These are phyloP conservation scores for Clonostachys chloroleuca DNA, from an alignment of 2,329 filamentous ascomycete genomes.

Conservation along the genomic window DNA sequence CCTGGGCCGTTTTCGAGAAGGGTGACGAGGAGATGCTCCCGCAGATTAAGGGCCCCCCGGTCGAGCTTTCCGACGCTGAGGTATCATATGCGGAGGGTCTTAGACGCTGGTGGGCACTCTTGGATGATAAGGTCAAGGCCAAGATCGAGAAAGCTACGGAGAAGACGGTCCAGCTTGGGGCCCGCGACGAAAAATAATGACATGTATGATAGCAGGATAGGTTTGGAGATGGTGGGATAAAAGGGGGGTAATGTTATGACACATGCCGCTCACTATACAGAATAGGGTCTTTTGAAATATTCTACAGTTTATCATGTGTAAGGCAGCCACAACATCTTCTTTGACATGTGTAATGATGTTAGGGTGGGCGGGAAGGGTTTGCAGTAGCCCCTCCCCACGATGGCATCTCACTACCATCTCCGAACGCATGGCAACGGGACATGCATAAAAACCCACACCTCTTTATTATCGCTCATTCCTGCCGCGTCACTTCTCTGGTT, in stretches of 20 bases:
- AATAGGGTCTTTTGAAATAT: neutral
- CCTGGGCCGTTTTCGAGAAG: conserved; percentile 58
- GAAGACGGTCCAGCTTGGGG: conserved; percentile 15
- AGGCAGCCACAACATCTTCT: neutral
- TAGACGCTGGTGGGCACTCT: conserved; percentile 39
- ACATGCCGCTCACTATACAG: neutral
- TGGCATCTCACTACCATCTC: no score
- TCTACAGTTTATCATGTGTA: neutral
- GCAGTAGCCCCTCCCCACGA: no score
- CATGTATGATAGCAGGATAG: no score
- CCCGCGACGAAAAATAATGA: no score
- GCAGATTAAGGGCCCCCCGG: conserved; percentile 55
- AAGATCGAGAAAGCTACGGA: conserved; percentile 44
- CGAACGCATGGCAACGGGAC: no score
- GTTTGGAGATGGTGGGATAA: neutral
- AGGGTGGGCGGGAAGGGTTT: no score
- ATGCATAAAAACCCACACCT: no score
- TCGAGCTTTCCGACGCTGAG: conserved; percentile 50
- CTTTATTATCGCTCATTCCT: no score
- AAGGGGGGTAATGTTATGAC: neutral
- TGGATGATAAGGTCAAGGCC: conserved; percentile 39
- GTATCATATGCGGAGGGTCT: conserved; percentile 41
- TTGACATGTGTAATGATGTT: no score
- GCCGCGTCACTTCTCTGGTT: no score
- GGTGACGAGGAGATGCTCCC: conserved; percentile 30